Base-by-base conservation (phyloP, 116 monocot species). In the Dioscorea cayenensis region DNA sequence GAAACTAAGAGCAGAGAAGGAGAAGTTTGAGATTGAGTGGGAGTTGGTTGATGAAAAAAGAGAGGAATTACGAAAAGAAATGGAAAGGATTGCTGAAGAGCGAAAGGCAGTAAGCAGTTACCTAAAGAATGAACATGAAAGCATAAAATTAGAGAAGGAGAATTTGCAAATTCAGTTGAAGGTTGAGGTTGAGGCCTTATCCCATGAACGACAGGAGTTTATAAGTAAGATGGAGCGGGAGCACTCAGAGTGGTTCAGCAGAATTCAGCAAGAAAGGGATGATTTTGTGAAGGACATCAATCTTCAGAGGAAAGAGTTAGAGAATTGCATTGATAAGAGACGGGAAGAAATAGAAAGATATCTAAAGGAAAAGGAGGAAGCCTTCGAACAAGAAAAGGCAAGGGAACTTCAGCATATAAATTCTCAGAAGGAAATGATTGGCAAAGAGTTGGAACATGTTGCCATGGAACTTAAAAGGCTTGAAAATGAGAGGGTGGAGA, bases 1-100 rank as follows among this genome's bases (percentile, higher is more conserved):
- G 58, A 84, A 68, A 49, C 65, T 97, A 43, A 88, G 69, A 71
- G 71, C 86, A 65, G 97, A 97, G 70, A 97, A 90, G 59, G 97
- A 97, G 66, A 90, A 90, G 60, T 97, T 97, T 71, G 97, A 97
- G 84, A 81, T 50, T 51, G 90, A 92, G 28, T 97, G 97, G 97
- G 93, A 92, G 52, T 49, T 90, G 32, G 83, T 93, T 79, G 97
- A 97, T 71, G 93, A 90, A 59, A 97, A 90, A 77, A 90, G 79
- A 68, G 85, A 79, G 35, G 84, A 86, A 59, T 60, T 97, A 35
- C 64, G 51, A 51, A 93, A 83, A 78, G 90, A 88, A 78, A 78
- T 83, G 29, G 84, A 84, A 66, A 32, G 23, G 25, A 63, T 88
- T 67, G 79, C 75, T 60, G 80, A 84, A 78, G 97, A 93, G 71